Evolutionary conservation across 2,329 filamentous ascomycete genomes (phyloP).

Genomic region (Neocatenulostroma microsporum): DNA sequence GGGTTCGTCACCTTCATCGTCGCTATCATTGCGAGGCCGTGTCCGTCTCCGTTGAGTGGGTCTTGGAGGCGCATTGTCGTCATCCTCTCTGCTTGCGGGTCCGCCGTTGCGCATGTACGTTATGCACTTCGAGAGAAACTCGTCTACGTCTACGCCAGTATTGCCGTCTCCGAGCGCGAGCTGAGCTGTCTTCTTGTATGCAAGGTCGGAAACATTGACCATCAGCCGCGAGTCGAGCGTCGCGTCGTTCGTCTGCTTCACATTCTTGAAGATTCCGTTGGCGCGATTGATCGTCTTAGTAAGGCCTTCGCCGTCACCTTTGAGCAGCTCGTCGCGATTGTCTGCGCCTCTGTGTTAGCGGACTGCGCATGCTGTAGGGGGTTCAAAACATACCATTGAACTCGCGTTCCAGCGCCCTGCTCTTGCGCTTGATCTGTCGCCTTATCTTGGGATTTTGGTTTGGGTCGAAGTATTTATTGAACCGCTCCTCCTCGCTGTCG

Average conservation of each 20-base stretch:
- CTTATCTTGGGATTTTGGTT: constrained; percentile 71
- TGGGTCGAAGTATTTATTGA: constrained; percentile 60
- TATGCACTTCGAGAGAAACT: constrained; percentile 86
- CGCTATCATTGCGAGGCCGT: constrained; percentile 13
- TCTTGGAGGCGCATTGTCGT: constrained; percentile 44
- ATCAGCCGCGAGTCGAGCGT: constrained; percentile 83
- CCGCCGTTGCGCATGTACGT: constrained; percentile 69
- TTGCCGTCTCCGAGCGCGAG: constrained; percentile 64
- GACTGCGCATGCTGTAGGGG: background rate
- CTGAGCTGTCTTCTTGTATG: constrained; percentile 67
- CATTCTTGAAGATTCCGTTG: constrained; percentile 55
- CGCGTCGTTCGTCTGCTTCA: constrained; percentile 80
- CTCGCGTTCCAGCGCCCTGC: constrained; percentile 58
- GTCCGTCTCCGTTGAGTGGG: constrained; percentile 9
- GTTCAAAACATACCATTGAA: constrained; percentile 45
- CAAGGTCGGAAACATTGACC: constrained; percentile 70
- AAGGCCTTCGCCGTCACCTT: constrained; percentile 51
- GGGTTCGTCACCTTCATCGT: constrained; percentile 55
- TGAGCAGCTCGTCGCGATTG: constrained; percentile 63
- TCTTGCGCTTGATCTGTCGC: constrained; percentile 58
- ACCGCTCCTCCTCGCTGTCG: constrained; percentile 21
- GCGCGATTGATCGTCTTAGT: constrained; percentile 22
- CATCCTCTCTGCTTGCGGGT: constrained; percentile 36
- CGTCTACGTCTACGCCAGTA: constrained; percentile 77
- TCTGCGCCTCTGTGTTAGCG: constrained; percentile 41